These are phyloP conservation scores for Trichoderma hamatum DNA, from an alignment of 2,329 filamentous ascomycete species.

Conservation along the genomic window DNA sequence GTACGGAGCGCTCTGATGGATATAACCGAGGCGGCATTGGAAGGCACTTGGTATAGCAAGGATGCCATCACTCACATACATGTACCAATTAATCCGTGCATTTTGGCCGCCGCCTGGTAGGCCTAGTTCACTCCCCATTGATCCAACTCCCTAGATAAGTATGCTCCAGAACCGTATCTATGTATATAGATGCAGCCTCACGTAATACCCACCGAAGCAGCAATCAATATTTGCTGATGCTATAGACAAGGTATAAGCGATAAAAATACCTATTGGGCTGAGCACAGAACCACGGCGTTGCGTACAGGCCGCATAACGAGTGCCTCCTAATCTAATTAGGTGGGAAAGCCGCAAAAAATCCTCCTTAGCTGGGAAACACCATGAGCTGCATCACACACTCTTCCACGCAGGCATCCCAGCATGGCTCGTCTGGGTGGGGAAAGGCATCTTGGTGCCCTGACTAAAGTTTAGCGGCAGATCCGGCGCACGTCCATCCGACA, in stretches of 20 bases:
- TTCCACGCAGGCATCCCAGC: neutral
- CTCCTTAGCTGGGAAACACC: neutral
- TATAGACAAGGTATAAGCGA: neutral
- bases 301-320: neutral
- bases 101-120: neutral
- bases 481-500: neutral
- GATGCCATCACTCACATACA: neutral
- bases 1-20: neutral
- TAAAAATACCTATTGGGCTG: neutral
- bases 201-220: neutral
- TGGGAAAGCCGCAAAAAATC: neutral
- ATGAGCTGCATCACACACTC: slow-evolving; percentile 9
- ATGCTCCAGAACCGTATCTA: neutral
- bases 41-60: neutral
- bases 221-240: neutral
- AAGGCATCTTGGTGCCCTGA: neutral
- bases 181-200: neutral
- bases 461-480: slow-evolving; percentile 24
- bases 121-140: neutral
- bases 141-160: neutral
- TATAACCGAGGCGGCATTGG: neutral
- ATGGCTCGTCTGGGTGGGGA: slow-evolving; percentile 1
- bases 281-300: neutral
- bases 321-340: neutral
- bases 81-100: neutral